A percentile compares a stretch with the other conserved stretches of the same genome.
phyloP scores from a whole-genome alignment of 2,329 filamentous ascomycete species.

The Diaporthe sp. region DNA sequence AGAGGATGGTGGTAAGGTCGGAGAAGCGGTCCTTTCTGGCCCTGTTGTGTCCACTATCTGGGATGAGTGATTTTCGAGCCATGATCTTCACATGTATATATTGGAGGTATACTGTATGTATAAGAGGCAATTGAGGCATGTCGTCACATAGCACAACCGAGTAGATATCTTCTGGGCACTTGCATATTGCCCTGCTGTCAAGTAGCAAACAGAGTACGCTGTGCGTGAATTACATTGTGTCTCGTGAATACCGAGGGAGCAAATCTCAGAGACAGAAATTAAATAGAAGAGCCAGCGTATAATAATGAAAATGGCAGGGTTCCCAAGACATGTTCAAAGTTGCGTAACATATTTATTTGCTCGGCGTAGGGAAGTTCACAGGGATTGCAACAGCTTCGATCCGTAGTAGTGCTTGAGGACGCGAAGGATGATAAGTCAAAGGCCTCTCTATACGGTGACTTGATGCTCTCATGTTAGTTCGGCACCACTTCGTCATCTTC shows the following conservation, averaged over 20 bases:
- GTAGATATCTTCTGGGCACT: not conserved
- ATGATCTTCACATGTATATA: not conserved
- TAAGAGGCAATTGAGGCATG: not conserved
- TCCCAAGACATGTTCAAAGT: not conserved
- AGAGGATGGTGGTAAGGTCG: constrained; percentile 38
- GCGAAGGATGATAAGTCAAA: not conserved
- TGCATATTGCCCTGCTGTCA: not conserved
- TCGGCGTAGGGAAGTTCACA: not conserved
- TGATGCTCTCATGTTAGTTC: not conserved
- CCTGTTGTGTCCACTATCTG: constrained; percentile 37
- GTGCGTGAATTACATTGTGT: not conserved
- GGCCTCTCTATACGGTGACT: not conserved
- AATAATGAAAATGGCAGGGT: too few relatives aligned
- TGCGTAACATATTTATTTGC: not conserved
- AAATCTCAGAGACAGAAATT: too few relatives aligned
- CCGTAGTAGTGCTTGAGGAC: not conserved
- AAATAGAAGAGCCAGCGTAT: too few relatives aligned
- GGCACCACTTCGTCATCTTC: not conserved
- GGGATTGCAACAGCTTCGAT: not conserved
- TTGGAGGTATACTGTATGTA: not conserved
- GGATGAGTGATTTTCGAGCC: constrained; percentile 29
- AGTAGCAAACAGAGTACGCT: not conserved
- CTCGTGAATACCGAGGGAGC: too few relatives aligned
- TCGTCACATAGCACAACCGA: not conserved
- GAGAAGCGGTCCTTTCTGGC: constrained; percentile 33